A percentile compares a stretch with the other conserved stretches of the same genome.
Conservation (phyloP, 2,329 filamentous ascomycete genomes). For the Phaeosphaeria sp. region DNA sequence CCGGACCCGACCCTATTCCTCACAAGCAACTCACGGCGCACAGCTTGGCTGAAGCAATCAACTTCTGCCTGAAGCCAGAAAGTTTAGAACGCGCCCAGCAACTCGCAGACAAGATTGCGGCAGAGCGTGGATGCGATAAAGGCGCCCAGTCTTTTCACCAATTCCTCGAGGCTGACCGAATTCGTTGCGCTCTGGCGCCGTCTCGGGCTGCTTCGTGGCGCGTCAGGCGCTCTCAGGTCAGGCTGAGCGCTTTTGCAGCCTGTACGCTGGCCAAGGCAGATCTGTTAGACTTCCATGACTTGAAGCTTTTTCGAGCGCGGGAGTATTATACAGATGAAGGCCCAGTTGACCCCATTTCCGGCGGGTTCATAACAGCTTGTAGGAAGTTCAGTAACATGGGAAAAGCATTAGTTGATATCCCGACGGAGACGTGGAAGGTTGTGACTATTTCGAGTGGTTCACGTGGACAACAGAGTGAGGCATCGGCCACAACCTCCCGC, state of each 20-base stretch:
- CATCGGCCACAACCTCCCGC: background rate
- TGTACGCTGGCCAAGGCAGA: constrained; percentile 23
- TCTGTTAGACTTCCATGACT: constrained; percentile 19
- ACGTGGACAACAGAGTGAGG: constrained; percentile 12
- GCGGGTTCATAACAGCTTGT: constrained; percentile 60
- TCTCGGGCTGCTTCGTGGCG: constrained; percentile 30
- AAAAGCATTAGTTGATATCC: constrained; percentile 76
- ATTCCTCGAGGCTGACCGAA: constrained; percentile 29
- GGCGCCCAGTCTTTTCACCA: constrained; percentile 35
- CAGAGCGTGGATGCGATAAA: constrained; percentile 30
- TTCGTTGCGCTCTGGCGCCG: constrained; percentile 31
- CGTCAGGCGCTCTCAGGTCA: constrained; percentile 26
- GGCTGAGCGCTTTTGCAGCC: constrained; percentile 32
- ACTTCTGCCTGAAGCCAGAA: constrained; percentile 51
- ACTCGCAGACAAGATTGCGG: constrained; percentile 30
- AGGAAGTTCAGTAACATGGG: constrained; percentile 63
- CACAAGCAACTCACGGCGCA: constrained; percentile 52
- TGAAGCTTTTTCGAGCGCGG: constrained; percentile 24
- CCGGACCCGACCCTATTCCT: constrained; percentile 59
- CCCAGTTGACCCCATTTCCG: constrained; percentile 24
- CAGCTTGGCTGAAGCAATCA: constrained; percentile 55
- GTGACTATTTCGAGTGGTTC: constrained; percentile 8
- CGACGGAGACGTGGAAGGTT: constrained; percentile 57
- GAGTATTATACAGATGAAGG: constrained; percentile 22
- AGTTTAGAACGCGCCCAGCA: constrained; percentile 23